Conservation (phyloP, 106 monocot species). For the Acanthochlamys bracteata region DNA sequence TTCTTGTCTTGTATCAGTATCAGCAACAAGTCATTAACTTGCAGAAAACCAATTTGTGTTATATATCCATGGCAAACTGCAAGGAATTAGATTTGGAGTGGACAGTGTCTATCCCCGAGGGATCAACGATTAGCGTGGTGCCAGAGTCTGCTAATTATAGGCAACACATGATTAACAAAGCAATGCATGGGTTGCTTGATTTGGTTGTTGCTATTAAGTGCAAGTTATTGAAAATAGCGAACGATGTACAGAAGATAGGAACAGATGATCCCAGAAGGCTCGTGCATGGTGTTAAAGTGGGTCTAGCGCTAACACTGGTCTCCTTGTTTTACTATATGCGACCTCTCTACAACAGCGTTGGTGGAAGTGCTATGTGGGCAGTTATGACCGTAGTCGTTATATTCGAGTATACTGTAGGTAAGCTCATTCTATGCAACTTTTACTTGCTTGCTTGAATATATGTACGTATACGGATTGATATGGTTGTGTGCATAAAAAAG, state of each 20-base stretch:
- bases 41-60: background rate
- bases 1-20: too few relatives aligned
- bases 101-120: constrained; percentile 2
- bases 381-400: constrained; percentile 52
- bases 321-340: constrained; percentile 56
- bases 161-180: background rate
- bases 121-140: background rate
- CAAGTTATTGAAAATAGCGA: constrained; percentile 6
- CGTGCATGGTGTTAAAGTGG: constrained; percentile 43
- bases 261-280: constrained; percentile 42
- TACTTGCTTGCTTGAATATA: background rate
- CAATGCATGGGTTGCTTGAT: background rate
- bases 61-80: background rate
- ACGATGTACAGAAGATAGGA: constrained; percentile 31
- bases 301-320: constrained; percentile 33
- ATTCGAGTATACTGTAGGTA: constrained; percentile 66
- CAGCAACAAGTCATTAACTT: too few relatives aligned
- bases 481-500: background rate
- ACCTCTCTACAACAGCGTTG: constrained; percentile 37
- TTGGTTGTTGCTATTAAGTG: background rate
- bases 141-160: background rate
- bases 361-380: constrained; percentile 52
- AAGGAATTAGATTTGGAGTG: background rate
- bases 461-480: background rate
- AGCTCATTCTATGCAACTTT: background rate